Conservation (phyloP, 1,284 basidiomycete genomes). For the Boletus semigastroideus region DNA sequence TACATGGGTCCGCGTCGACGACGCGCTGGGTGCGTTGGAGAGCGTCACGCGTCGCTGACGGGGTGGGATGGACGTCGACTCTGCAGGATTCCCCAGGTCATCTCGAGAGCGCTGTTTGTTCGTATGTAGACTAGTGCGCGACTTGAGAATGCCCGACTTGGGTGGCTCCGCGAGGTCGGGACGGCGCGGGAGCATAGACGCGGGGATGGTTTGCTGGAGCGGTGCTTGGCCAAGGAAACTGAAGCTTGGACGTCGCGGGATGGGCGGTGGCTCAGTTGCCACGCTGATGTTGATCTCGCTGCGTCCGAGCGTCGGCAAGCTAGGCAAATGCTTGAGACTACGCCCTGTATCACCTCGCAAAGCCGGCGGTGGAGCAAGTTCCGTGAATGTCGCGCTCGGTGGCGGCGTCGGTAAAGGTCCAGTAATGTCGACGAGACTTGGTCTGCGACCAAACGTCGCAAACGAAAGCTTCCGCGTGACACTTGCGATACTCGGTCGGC, state of each 20-base stretch:
- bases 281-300: neutral
- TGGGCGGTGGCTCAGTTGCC: neutral
- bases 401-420: conserved; percentile 20
- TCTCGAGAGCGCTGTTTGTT: conserved; percentile 5
- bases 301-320: conserved; percentile 16
- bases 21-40: conserved; percentile 14
- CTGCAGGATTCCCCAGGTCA: neutral
- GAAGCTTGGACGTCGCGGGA: conserved; percentile 21
- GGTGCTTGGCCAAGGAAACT: conserved; percentile 3
- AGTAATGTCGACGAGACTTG: conserved; percentile 21
- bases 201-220: neutral
- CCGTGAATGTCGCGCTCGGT: conserved; percentile 7
- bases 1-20: neutral
- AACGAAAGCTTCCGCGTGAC: conserved; percentile 34
- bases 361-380: conserved; percentile 22
- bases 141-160: conserved; percentile 21
- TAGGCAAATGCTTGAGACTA: conserved; percentile 26
- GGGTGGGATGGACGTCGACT: neutral
- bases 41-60: conserved; percentile 26
- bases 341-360: conserved; percentile 9
- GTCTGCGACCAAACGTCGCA: conserved; percentile 25
- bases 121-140: conserved; percentile 2
- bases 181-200: conserved; percentile 1
- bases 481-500: conserved; percentile 30
- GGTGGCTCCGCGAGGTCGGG: conserved; percentile 4